Percentiles rank a stretch among this genome's conserved stretches.
These are phyloP conservation scores for Pleodorina starrii DNA, from an alignment of 139 green algal species.

Conservation along the genomic window DNA sequence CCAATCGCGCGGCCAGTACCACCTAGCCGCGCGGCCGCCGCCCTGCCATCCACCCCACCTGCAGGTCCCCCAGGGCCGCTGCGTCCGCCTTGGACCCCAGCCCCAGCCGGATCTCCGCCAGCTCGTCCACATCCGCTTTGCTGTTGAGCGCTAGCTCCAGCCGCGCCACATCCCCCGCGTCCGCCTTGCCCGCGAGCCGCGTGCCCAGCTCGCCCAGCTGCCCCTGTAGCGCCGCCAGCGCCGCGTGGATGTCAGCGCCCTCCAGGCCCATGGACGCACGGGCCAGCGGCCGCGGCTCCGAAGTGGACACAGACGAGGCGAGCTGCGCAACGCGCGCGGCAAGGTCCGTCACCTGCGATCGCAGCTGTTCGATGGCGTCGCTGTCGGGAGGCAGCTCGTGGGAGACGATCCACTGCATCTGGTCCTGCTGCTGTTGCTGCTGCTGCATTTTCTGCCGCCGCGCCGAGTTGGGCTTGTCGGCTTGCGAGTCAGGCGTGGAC, in stretches of 20 bases:
- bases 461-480: constrained; percentile 3
- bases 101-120: constrained; percentile 23
- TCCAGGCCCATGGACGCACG: neutral
- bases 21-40: too few relatives aligned
- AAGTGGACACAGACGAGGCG: neutral
- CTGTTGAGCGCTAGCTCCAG: constrained; percentile 40
- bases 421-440: neutral
- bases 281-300: neutral
- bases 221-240: constrained; percentile 16
- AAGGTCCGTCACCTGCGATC: constrained; percentile 10
- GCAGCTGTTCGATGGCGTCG: neutral
- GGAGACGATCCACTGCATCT: constrained; percentile 24
- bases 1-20: too few relatives aligned
- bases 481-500: neutral
- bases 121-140: constrained; percentile 49
- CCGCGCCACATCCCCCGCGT: neutral
- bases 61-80: constrained; percentile 22
- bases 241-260: neutral
- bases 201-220: constrained; percentile 37
- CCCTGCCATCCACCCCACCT: constrained; percentile 25
- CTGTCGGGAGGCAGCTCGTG: neutral
- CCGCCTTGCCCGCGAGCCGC: constrained; percentile 43
- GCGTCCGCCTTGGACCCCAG: constrained; percentile 42
- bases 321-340: neutral
- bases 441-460: neutral